A percentile compares a stretch with the other conserved stretches of the same genome.
Conservation (phyloP, 495 filamentous ascomycete species). For the Penicillium daleae region DNA sequence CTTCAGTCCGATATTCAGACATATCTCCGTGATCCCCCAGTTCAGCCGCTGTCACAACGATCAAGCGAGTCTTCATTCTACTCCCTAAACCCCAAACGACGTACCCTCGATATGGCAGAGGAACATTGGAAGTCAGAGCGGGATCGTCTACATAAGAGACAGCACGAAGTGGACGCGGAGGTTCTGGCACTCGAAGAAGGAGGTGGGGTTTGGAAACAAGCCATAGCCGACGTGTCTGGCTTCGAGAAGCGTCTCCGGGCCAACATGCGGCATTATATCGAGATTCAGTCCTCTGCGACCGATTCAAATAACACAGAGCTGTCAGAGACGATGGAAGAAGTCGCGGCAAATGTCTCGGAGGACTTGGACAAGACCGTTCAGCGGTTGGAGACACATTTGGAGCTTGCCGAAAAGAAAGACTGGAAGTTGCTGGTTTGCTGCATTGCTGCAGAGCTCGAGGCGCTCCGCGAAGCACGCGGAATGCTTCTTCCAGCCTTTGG, state of each 20-base stretch:
- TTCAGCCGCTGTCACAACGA: constrained; percentile 46
- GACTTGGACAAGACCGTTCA: constrained; percentile 49
- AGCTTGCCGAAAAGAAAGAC: constrained; percentile 52
- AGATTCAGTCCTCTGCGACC: constrained; percentile 28
- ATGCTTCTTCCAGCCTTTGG: constrained; percentile 58
- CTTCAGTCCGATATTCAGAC: constrained; percentile 54
- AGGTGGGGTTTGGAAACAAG: constrained; percentile 75
- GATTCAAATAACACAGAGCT: constrained; percentile 14
- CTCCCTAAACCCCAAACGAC: constrained; percentile 64
- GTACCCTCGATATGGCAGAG: constrained; percentile 76
- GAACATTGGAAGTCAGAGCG: constrained; percentile 76
- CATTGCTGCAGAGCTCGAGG: constrained; percentile 86
- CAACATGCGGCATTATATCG: constrained; percentile 53
- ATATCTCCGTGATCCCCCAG: constrained; percentile 45
- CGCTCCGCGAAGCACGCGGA: constrained; percentile 69
- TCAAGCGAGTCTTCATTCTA: constrained; percentile 41
- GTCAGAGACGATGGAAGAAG: constrained; percentile 29
- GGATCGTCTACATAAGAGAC: constrained; percentile 57
- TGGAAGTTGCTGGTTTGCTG: constrained; percentile 92
- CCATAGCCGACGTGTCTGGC: constrained; percentile 61
- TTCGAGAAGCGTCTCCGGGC: constrained; percentile 69
- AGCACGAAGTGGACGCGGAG: constrained; percentile 66
- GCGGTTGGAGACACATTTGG: constrained; percentile 42
- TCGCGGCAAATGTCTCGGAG: constrained; percentile 41
- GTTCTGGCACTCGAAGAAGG: constrained; percentile 82